Conservation (phyloP, 163 green algal genomes). For the Coccomyxa subellipsoidea region DNA sequence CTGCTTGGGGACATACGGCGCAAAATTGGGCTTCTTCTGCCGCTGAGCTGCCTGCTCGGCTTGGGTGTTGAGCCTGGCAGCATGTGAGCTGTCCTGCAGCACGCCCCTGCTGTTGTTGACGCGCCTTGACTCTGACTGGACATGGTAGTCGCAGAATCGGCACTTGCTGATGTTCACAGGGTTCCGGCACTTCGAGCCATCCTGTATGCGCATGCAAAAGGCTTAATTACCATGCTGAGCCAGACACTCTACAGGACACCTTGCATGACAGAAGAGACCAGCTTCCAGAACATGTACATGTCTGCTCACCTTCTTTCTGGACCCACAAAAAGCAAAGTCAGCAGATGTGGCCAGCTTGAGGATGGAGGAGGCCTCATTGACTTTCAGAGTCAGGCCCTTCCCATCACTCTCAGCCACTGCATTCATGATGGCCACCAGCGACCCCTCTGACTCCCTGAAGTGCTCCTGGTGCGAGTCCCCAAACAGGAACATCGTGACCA, state of each 20-base stretch:
- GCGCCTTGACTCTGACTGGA: background rate
- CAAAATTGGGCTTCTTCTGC: background rate
- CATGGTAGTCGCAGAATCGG: constrained; percentile 14
- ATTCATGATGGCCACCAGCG: background rate
- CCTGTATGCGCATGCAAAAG: background rate
- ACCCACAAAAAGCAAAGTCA: background rate
- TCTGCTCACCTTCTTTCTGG: background rate
- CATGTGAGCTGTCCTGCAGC: background rate
- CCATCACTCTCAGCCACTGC: background rate
- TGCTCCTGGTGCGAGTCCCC: constrained; percentile 7
- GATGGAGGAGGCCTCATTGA: background rate
- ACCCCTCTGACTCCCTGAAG: background rate
- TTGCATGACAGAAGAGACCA: background rate
- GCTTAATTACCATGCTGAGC: too few species aligned
- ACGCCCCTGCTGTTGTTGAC: background rate
- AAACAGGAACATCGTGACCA: constrained; percentile 6
- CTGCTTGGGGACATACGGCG: background rate
- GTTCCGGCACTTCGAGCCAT: background rate
- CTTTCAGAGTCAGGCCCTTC: background rate
- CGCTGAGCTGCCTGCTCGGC: background rate
- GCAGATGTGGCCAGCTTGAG: constrained; percentile 10
- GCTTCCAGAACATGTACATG: too few species aligned
- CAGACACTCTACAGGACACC: too few species aligned
- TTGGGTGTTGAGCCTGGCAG: background rate
- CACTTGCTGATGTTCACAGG: constrained; percentile 5